Base-by-base conservation (phyloP, 805 yeast genomes). In the Ogataea pignaliae region DNA sequence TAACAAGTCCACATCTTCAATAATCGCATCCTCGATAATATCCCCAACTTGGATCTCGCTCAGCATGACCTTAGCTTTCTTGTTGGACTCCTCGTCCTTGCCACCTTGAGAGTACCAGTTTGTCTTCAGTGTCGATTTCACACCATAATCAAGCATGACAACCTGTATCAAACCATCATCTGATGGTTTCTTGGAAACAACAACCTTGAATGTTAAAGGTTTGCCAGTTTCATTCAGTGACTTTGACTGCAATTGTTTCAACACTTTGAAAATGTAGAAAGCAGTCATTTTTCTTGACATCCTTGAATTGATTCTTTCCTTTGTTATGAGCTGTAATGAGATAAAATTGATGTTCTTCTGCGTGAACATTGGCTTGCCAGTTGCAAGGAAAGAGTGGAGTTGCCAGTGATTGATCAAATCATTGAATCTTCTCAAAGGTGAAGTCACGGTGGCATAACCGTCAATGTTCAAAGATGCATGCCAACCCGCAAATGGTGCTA, bases 381-480 rank as follows among this genome's bases (percentile, higher is more conserved):
- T 50, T 3, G 48, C 50, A 13, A 82, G 44, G 42, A 56, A 61
- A 1, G 78, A 59, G 43, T 79, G 83, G 1, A 87, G 49, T 54
- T 85, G 91, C 78, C 90, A 77, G 56, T 90, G 97, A 55, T 83
- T 83, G 9, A 89, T 61, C 47, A 89, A 63, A 60, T 91, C 98
- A 7, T 85, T 81, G 52, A 77, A 85, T 51, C 98, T 70, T 60
- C 98, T 72, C 50, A 93, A 68, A 2, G 99, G 98, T 0, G 97
- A 89, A 0, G 98, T 90, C 9, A 86, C 83, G 15, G 88, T 85
- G 5, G 84, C 71, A 56, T 90, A 88, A 6, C 66, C 59, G 0
- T 64, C 60, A 9, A 86, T 63, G 3, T 90, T 95, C 26, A 88
- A 63, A 50, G 85, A 77, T 17, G 71, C 68, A 63, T 89, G 97